Conservation (phyloP, 495 filamentous ascomycete genomes). For the Poronia punctata region DNA sequence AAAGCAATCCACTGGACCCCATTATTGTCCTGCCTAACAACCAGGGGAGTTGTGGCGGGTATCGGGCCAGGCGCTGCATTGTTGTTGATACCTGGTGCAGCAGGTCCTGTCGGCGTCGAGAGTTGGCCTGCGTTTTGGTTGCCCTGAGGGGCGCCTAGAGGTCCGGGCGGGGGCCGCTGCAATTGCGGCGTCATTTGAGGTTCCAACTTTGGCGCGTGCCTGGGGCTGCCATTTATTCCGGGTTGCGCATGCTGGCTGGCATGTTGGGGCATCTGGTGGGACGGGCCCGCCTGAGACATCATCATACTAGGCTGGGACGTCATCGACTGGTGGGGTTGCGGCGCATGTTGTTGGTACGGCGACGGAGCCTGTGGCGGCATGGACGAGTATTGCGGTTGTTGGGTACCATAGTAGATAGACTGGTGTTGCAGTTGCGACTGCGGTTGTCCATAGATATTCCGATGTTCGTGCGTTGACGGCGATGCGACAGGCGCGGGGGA, state of each 20-base stretch:
- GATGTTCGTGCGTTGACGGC: constrained; percentile 78
- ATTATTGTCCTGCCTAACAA: constrained; percentile 91
- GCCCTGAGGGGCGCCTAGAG: constrained; percentile 39
- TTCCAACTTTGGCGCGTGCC: constrained; percentile 52
- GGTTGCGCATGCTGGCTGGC: constrained; percentile 39
- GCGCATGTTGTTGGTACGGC: constrained; percentile 69
- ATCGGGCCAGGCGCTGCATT: constrained; percentile 97
- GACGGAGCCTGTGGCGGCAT: constrained; percentile 61
- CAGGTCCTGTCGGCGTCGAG: constrained; percentile 38
- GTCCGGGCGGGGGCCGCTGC: constrained; percentile 51
- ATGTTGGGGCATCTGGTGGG: constrained; percentile 44
- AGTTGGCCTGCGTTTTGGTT: constrained; percentile 48
- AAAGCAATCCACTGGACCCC: constrained; percentile 99
- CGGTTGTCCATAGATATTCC: constrained; percentile 76
- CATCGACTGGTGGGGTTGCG: constrained; percentile 60
- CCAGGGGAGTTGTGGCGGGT: constrained; percentile 91
- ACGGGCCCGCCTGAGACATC: constrained; percentile 50
- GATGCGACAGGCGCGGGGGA: constrained; percentile 95
- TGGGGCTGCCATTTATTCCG: constrained; percentile 55
- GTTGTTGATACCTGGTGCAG: constrained; percentile 55
- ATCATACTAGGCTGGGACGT: constrained; percentile 48
- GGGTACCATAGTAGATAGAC: constrained; percentile 58
- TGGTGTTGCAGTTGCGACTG: constrained; percentile 73
- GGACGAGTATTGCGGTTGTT: constrained; percentile 59
- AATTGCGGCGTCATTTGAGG: constrained; percentile 51